Evolutionary conservation across 2,329 filamentous ascomycete species (phyloP), one percentile per base, ranked within the genome.

Genomic region (Neophaeococcomyces mojaviensis): DNA sequence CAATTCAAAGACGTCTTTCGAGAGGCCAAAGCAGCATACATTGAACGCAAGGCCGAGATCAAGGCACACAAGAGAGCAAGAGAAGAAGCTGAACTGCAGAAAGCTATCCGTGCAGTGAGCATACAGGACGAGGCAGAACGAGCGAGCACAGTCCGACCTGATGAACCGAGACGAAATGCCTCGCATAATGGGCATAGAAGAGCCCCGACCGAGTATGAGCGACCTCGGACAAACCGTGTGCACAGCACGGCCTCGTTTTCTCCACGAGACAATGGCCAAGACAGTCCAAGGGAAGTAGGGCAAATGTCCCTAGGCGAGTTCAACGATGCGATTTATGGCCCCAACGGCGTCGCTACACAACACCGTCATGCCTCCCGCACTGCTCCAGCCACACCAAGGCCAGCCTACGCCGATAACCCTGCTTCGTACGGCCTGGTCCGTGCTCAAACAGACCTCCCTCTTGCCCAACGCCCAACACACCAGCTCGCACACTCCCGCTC

Each of bases 1-100:
- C 86, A 95, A 58, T 73, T 97, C 19, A 78, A 94, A 60, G 83
- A 81, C 62, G 84, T 96, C 61, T 94, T 94, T 74, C 94, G 88
- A 64, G 88, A 96, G 63, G 90, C 89, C 53, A 88, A 87, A 62
- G 80, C 82, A 44, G 86, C 86, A 48, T 97, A 97, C 67, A 77
- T 82, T 47, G 87, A 94, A 60, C 86, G 86, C 61, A 95, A 94
- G 65, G 84, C 86, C 5, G 81, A 88, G 56, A 76, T 95, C 57
- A 81, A 81, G 62, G 79, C 82, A 16, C 79, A 86, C 55, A 77
- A 81, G 58, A 81, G 82, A 59, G 71, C 71, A 32, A 73, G 74
- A 51, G 60, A 72, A 33, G 76, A 81, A 55, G 76, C 70, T 55
- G 69, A 75, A 54, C 74, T 82, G 45, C 76, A 82, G 52, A 82